Conservation (phyloP, 140 eudicot genomes). For the Stevia rebaudiana region DNA sequence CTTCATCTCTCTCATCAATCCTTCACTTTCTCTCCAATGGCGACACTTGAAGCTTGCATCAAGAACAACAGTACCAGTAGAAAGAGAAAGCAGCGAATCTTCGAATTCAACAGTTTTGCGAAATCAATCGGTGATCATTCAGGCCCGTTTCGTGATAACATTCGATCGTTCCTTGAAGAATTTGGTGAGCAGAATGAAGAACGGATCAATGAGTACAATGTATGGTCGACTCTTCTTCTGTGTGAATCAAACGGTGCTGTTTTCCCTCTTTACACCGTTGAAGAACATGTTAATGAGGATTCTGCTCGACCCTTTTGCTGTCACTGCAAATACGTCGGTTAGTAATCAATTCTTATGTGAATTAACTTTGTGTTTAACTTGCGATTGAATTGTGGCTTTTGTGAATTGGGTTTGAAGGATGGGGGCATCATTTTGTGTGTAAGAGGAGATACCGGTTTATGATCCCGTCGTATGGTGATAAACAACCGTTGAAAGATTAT, state of each 20-base stretch:
- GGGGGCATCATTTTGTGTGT: constrained; percentile 80
- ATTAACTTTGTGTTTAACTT: background rate
- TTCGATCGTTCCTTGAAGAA: constrained; percentile 43
- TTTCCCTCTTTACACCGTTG: constrained; percentile 43
- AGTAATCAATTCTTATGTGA: background rate
- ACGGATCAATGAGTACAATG: background rate
- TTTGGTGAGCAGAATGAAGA: constrained; percentile 33
- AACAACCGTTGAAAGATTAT: constrained; percentile 32
- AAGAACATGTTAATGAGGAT: constrained; percentile 36
- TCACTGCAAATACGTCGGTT: constrained; percentile 54
- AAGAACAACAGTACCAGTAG: constrained; percentile 13
- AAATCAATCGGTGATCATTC: constrained; percentile 12
- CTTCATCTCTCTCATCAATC: background rate
- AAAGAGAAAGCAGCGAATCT: constrained; percentile 35
- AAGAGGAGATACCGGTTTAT: constrained; percentile 60
- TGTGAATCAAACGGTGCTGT: constrained; percentile 35
- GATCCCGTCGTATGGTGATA: constrained; percentile 40
- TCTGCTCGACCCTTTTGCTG: constrained; percentile 40
- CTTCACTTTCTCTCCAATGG: constrained; percentile 19
- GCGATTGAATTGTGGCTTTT: background rate
- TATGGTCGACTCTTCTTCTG: constrained; percentile 42
- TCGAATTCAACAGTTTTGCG: constrained; percentile 27
- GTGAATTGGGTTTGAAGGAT: constrained; percentile 39
- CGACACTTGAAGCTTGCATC: constrained; percentile 34
- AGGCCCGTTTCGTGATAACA: constrained; percentile 52